phyloP scores from a whole-genome alignment of 345 rosid genomes.

The Fremontodendron californicum region DNA sequence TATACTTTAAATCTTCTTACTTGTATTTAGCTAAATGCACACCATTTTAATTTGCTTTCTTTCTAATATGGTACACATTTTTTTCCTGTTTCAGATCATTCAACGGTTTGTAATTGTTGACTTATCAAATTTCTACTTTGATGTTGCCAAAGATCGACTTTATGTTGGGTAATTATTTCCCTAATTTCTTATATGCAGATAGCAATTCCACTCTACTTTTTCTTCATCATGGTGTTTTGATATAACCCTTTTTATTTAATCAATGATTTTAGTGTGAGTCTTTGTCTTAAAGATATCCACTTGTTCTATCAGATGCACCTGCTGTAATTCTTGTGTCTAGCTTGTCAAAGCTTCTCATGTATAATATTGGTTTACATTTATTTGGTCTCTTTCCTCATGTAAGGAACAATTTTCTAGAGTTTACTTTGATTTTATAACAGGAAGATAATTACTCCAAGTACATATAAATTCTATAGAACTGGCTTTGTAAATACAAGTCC shows the following conservation, averaged over 20 bases:
- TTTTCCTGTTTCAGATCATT: conserved; percentile 52
- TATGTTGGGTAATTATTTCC: conserved; percentile 76
- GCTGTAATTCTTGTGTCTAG: background rate
- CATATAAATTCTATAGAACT: background rate
- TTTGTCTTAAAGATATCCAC: background rate
- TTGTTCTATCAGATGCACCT: background rate
- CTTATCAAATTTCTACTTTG: conserved; percentile 91
- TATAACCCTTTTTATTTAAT: background rate
- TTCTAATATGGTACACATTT: background rate
- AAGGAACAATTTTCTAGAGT: background rate
- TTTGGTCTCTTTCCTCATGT: background rate
- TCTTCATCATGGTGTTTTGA: background rate
- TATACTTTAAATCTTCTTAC: background rate
- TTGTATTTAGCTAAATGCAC: background rate
- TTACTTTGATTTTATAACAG: background rate
- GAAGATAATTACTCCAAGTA: conserved; percentile 8
- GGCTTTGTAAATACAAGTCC: background rate
- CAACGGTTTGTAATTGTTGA: conserved; percentile 87
- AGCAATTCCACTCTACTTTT: background rate
- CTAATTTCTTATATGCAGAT: conserved; percentile 7
- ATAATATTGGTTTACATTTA: background rate
- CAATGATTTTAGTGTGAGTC: background rate
- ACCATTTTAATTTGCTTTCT: background rate
- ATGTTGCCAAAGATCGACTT: conserved; percentile 92
- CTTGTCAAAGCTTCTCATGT: background rate